Evolutionary conservation across 495 filamentous ascomycete species (phyloP).

Genomic region (Neurospora sp.): DNA sequence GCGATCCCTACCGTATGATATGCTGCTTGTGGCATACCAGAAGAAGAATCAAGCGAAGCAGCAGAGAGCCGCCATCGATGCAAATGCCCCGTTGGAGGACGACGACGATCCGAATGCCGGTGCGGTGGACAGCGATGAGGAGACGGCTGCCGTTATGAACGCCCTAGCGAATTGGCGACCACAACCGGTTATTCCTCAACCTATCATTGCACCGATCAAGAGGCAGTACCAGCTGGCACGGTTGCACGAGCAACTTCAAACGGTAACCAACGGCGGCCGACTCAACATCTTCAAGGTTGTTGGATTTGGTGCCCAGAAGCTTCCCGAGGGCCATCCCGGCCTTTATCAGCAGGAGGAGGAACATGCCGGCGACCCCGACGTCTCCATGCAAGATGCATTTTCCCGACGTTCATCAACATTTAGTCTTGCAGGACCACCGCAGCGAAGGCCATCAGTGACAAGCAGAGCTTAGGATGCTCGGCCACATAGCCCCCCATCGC

Average conservation of each 20-base stretch:
- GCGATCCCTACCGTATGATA: constrained; percentile 86
- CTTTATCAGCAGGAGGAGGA: constrained; percentile 25
- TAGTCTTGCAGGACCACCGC: constrained; percentile 29
- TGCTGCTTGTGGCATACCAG: constrained; percentile 87
- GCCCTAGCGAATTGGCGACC: constrained; percentile 67
- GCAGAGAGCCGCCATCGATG: constrained; percentile 90
- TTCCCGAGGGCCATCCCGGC: constrained; percentile 33
- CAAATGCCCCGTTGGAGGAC: constrained; percentile 83
- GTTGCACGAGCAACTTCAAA: constrained; percentile 78
- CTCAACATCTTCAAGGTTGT: constrained; percentile 46
- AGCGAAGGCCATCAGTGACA: constrained; percentile 32
- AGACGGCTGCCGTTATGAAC: constrained; percentile 78
- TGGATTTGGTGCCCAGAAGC: constrained; percentile 35
- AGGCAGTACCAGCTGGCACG: constrained; percentile 72
- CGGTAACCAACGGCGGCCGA: constrained; percentile 52
- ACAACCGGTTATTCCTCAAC: constrained; percentile 55
- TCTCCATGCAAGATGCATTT: constrained; percentile 20
- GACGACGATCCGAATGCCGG: constrained; percentile 65
- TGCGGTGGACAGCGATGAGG: constrained; percentile 85
- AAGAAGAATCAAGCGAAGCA: constrained; percentile 98
- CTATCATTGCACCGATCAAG: constrained; percentile 54
- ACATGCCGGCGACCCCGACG: constrained; percentile 36
- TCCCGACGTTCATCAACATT: constrained; percentile 34
- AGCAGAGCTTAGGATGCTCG: constrained; percentile 29
- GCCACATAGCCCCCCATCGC: background rate